Conservation (phyloP, 345 rosid species). For the Populus davidiana region DNA sequence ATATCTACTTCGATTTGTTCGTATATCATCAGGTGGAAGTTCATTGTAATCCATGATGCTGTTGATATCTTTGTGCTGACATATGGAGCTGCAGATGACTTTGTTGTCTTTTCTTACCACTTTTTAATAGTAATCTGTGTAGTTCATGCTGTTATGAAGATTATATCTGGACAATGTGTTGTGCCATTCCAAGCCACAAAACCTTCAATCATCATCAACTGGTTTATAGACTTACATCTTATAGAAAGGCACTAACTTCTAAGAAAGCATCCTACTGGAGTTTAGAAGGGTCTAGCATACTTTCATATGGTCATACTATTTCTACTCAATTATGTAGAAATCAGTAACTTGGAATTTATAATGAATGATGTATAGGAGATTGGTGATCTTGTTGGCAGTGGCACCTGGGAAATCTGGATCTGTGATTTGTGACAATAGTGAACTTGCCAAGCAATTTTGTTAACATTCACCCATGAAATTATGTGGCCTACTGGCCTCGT, state of each 20-base stretch:
- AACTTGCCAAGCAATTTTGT: background rate
- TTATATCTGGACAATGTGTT: background rate
- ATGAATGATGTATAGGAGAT: background rate
- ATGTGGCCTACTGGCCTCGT: background rate
- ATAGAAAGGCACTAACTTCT: background rate
- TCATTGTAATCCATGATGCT: background rate
- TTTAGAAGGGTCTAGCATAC: background rate
- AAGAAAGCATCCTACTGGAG: background rate
- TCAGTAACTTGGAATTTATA: too few species aligned
- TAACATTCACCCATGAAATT: background rate
- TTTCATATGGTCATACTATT: background rate
- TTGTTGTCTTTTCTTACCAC: background rate
- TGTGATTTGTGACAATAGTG: background rate
- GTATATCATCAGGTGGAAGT: too few species aligned
- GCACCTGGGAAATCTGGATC: background rate
- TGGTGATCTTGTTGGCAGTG: background rate
- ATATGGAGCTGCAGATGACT: background rate
- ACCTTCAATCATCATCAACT: background rate
- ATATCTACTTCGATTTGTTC: background rate
- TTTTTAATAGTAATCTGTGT: too few species aligned
- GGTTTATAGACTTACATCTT: background rate
- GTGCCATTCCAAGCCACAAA: background rate
- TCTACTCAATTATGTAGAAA: background rate
- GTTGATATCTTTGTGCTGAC: constrained; percentile 2
- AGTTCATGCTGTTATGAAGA: background rate